Percentiles rank a stretch among this genome's conserved stretches.
These are phyloP conservation scores for Ophiostoma novo-ulmi DNA, from an alignment of 2,329 filamentous ascomycete genomes.

Conservation along the genomic window DNA sequence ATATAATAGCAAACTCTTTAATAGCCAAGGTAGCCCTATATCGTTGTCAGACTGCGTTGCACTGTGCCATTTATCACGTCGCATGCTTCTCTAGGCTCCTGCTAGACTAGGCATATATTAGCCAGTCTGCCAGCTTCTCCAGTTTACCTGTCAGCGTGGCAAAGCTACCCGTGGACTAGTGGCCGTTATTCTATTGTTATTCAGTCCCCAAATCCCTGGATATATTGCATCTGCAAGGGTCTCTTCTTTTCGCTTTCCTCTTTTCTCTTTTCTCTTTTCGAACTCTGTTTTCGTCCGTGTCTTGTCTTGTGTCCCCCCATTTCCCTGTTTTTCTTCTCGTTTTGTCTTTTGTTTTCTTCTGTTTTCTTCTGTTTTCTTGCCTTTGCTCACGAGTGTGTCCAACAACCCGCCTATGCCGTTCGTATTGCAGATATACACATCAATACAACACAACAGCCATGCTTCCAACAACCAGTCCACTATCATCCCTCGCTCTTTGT, in stretches of 20 bases:
- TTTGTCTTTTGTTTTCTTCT: not conserved
- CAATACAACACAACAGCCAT: not conserved
- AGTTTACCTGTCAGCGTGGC: not conserved
- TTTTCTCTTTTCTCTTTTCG: not conserved
- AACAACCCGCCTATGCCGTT: not conserved
- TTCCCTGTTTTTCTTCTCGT: not conserved
- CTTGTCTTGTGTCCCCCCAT: not conserved
- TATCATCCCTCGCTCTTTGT: not conserved
- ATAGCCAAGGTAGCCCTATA: not conserved
- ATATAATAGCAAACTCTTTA: not conserved
- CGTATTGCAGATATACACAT: not conserved
- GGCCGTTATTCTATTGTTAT: not conserved
- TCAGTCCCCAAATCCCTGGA: not conserved
- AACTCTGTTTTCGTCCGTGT: not conserved
- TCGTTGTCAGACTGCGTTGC: not conserved
- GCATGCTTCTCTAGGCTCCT: not conserved
- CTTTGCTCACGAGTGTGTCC: not conserved
- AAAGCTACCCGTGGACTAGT: not conserved
- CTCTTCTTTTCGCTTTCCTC: not conserved
- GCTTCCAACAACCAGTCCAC: not conserved
- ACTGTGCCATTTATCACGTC: not conserved
- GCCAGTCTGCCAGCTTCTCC: not conserved
- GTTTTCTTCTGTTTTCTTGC: not conserved
- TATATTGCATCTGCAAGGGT: not conserved
- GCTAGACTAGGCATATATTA: not conserved